These are phyloP conservation scores for Trametes versicolor DNA, from an alignment of 1,284 basidiomycete species.

Conservation along the genomic window DNA sequence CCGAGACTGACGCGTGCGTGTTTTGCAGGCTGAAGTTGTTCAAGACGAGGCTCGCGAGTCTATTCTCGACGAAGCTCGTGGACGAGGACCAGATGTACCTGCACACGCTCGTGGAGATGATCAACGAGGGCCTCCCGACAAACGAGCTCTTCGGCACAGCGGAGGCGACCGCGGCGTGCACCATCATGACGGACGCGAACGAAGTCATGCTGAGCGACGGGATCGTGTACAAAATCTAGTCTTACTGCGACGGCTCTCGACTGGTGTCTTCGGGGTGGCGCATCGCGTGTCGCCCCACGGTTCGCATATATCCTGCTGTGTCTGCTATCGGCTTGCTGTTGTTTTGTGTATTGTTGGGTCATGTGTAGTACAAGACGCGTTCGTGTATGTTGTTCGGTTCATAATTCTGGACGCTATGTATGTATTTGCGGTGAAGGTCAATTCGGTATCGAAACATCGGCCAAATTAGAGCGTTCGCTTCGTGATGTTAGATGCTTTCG, in stretches of 20 bases:
- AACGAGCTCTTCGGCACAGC: constrained; percentile 80
- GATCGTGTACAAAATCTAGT: constrained; percentile 76
- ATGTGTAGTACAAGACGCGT: not conserved
- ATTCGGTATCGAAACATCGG: too few species aligned
- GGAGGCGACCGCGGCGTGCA: constrained; percentile 82
- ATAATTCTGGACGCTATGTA: too few species aligned
- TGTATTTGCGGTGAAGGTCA: too few species aligned
- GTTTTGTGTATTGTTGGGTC: constrained; percentile 3
- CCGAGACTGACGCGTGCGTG: not conserved
- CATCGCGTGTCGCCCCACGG: not conserved
- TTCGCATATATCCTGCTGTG: constrained; percentile 7
- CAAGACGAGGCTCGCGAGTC: constrained; percentile 75
- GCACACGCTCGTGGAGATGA: constrained; percentile 72
- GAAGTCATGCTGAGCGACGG: constrained; percentile 91
- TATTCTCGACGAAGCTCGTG: constrained; percentile 75
- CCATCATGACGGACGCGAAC: constrained; percentile 84
- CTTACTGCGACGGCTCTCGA: not conserved
- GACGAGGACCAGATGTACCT: constrained; percentile 84
- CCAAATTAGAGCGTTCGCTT: too few species aligned
- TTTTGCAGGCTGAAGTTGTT: constrained; percentile 76
- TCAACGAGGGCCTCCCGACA: constrained; percentile 83
- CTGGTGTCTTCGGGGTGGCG: not conserved
- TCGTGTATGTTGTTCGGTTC: not conserved
- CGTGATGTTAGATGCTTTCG: too few species aligned
- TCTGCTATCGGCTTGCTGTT: not conserved